Evolutionary conservation across 805 yeast species (phyloP).

Genomic region (Ogataea trehaloabstinens): DNA sequence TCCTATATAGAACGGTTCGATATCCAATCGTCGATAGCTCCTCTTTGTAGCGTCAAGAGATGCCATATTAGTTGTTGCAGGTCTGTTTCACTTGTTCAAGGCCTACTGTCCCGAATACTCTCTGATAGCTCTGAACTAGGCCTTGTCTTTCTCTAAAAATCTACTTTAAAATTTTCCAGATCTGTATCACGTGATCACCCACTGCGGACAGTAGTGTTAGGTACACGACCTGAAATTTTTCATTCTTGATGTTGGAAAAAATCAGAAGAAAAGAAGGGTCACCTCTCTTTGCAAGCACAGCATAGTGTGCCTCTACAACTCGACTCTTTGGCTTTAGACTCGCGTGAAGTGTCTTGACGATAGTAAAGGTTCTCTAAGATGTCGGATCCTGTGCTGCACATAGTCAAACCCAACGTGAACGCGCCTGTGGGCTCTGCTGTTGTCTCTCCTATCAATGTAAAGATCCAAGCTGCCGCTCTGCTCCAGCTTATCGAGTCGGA

Average conservation of each 20-base stretch:
- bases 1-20: slow-evolving; percentile 86
- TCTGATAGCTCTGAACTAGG: neutral
- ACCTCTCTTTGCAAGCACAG: too few species aligned
- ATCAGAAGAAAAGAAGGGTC: neutral
- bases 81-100: neutral
- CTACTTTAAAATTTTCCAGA: slow-evolving; percentile 4
- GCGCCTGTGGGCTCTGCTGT: slow-evolving; percentile 32
- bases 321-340: too few species aligned
- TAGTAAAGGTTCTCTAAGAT: too few species aligned
- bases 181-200: slow-evolving; percentile 1
- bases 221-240: slow-evolving; percentile 11
- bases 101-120: too few species aligned
- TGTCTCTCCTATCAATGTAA: slow-evolving; percentile 47
- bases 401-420: slow-evolving; percentile 47
- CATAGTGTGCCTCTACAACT: too few species aligned
- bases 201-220: neutral
- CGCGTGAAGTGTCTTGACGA: too few species aligned
- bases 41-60: slow-evolving; percentile 23
- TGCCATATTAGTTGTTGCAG: neutral
- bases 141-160: slow-evolving; percentile 2
- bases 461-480: slow-evolving; percentile 66
- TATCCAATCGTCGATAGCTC: slow-evolving; percentile 39
- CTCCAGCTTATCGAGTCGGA: slow-evolving; percentile 75
- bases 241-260: neutral
- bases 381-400: slow-evolving; percentile 32